phyloP scores from a whole-genome alignment of 2,329 filamentous ascomycete genomes.

The Fusarium haematococcum region DNA sequence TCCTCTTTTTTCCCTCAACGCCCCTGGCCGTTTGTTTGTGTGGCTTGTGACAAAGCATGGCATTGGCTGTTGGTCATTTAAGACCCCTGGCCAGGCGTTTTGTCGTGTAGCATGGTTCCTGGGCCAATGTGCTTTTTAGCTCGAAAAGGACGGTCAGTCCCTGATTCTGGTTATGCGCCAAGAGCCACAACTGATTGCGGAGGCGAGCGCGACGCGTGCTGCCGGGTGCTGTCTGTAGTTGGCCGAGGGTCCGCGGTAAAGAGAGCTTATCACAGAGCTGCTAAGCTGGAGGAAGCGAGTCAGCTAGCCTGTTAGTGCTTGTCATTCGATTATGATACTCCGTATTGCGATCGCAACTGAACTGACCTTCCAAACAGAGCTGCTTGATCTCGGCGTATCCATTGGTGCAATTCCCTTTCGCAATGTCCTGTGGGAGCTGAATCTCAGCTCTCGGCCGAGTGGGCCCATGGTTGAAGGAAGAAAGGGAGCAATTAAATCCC shows the following conservation, averaged over 20 bases:
- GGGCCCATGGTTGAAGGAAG: background rate
- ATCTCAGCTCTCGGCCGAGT: background rate
- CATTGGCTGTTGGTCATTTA: constrained; percentile 26
- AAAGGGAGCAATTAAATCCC: background rate
- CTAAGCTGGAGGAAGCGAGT: constrained; percentile 16
- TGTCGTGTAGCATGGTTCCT: constrained; percentile 34
- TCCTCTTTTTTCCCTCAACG: background rate
- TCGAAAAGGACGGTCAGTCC: constrained; percentile 3
- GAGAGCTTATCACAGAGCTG: background rate
- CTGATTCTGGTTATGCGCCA: constrained; percentile 3
- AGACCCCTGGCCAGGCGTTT: constrained; percentile 25
- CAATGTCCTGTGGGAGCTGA: background rate
- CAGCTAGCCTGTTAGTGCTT: constrained; percentile 3
- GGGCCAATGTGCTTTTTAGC: constrained; percentile 42
- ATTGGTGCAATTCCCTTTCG: constrained; percentile 27
- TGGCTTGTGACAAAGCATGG: constrained; percentile 25
- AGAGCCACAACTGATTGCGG: constrained; percentile 41
- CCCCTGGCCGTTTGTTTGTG: constrained; percentile 26
- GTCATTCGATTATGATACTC: constrained; percentile 1
- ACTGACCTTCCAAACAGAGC: constrained; percentile 29
- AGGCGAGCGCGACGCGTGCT: constrained; percentile 22
- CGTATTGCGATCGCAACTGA: constrained; percentile 25
- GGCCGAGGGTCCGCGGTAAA: constrained; percentile 18
- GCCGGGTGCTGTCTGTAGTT: constrained; percentile 12
- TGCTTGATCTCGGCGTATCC: constrained; percentile 17